These are phyloP conservation scores for Flaveria floridana DNA, from an alignment of 140 eudicot genomes.

Conservation along the genomic window DNA sequence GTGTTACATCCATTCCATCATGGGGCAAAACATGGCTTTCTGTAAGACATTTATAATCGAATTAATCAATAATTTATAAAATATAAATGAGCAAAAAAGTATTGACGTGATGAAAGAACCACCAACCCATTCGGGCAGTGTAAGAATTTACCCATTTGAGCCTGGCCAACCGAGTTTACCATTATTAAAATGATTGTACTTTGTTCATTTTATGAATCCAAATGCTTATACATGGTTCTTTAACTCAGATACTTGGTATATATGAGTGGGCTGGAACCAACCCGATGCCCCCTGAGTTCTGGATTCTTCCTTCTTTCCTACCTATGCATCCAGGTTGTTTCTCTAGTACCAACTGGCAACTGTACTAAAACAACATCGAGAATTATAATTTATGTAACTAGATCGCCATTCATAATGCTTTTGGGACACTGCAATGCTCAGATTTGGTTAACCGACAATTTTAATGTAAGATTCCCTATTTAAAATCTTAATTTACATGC, in stretches of 20 bases:
- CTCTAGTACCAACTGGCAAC: neutral
- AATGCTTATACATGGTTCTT: neutral
- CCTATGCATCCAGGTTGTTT: conserved; percentile 77
- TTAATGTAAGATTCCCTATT: neutral
- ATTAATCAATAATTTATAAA: neutral
- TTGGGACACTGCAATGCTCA: neutral
- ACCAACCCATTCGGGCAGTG: neutral
- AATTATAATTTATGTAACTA: no score
- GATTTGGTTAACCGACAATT: no score
- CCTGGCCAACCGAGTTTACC: neutral
- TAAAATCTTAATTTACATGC: neutral
- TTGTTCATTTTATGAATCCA: neutral
- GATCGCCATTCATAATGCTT: neutral
- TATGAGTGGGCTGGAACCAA: conserved; percentile 76
- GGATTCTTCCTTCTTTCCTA: conserved; percentile 79
- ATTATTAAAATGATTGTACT: neutral
- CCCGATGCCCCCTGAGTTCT: conserved; percentile 88
- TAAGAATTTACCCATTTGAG: neutral
- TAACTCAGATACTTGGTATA: conserved; percentile 58
- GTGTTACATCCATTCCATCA: conserved; percentile 64
- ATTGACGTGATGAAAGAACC: neutral
- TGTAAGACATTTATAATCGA: conserved; percentile 35
- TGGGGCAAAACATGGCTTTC: conserved; percentile 94
- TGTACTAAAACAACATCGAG: neutral
- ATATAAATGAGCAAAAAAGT: neutral